Conservation (phyloP, 2,329 filamentous ascomycete species). For the Tolypocladium paradoxum region DNA sequence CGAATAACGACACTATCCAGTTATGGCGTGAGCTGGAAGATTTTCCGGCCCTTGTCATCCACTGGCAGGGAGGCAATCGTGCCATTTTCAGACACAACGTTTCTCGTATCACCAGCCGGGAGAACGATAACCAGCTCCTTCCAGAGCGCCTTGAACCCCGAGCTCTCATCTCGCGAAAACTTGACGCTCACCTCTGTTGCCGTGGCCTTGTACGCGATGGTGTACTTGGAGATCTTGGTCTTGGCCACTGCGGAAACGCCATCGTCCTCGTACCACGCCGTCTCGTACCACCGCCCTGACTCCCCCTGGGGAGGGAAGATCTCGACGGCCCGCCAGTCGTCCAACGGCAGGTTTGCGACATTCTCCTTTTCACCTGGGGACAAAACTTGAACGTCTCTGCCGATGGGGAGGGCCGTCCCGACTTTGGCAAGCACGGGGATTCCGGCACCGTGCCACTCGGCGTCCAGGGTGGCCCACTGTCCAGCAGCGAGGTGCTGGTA, state of each 20-base stretch:
- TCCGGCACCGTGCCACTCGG: slow-evolving; percentile 30
- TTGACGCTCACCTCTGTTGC: slow-evolving; percentile 13
- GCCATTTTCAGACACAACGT: slow-evolving; percentile 5
- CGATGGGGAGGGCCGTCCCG: slow-evolving; percentile 27
- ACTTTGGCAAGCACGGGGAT: slow-evolving; percentile 29
- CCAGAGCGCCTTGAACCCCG: slow-evolving; percentile 23
- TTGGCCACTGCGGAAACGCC: slow-evolving; percentile 19
- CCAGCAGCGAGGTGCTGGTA: slow-evolving; percentile 43
- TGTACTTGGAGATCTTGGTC: slow-evolving; percentile 22
- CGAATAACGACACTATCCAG: too few species aligned
- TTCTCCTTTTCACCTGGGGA: slow-evolving; percentile 25
- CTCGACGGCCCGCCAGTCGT: slow-evolving; percentile 31
- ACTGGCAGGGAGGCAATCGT: background rate
- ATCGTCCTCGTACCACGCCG: slow-evolving; percentile 27
- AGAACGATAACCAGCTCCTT: slow-evolving; percentile 19
- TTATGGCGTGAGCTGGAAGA: background rate
- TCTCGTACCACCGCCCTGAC: slow-evolving; percentile 15
- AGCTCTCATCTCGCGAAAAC: slow-evolving; percentile 18
- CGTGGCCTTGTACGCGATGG: slow-evolving; percentile 12
- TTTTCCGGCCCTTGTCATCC: background rate
- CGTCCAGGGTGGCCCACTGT: slow-evolving; percentile 27
- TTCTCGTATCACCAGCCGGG: slow-evolving; percentile 18
- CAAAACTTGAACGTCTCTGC: slow-evolving; percentile 24
- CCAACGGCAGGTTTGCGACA: slow-evolving; percentile 24
- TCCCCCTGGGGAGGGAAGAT: slow-evolving; percentile 26